A percentile compares a stretch with the other conserved stretches of the same genome.
Evolutionary conservation across 73 alveolate species (phyloP).

Genomic region (Uronychia binucleata): DNA sequence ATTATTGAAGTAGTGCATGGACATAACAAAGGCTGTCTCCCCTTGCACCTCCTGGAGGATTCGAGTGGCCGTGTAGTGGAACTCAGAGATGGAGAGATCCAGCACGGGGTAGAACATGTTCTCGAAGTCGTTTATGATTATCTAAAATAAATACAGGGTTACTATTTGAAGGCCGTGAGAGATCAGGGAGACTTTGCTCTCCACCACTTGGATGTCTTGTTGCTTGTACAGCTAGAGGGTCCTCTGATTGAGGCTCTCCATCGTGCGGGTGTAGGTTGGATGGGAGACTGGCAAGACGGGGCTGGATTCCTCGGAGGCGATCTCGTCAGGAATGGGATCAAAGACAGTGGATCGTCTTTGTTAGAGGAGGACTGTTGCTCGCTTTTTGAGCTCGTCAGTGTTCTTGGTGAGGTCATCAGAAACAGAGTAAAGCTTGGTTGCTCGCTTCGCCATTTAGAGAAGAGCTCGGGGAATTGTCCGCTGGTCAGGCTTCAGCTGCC

Average conservation of each 20-base stretch:
- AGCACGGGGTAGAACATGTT: constrained; percentile 50
- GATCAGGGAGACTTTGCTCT: neutral
- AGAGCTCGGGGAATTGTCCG: neutral
- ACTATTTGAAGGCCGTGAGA: neutral
- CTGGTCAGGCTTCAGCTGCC: neutral
- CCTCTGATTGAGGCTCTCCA: neutral
- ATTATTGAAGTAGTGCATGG: constrained; percentile 34
- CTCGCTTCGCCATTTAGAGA: neutral
- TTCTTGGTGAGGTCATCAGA: neutral
- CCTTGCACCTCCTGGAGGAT: constrained; percentile 20
- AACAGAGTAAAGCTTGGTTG: neutral
- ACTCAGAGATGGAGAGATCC: constrained; percentile 20
- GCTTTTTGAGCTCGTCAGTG: neutral
- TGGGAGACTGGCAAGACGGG: neutral
- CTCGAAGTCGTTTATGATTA: constrained; percentile 31
- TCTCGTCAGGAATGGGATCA: neutral
- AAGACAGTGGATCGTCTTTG: neutral
- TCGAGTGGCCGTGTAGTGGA: constrained; percentile 17
- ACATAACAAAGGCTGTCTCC: constrained; percentile 23
- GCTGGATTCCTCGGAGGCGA: neutral
- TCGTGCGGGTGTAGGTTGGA: neutral
- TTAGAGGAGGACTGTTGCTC: neutral
- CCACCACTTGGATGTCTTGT: neutral
- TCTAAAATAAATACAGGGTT: neutral
- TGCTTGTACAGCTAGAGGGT: neutral